Evolutionary conservation across 163 green algal genomes (phyloP).

Genomic region (Prototheca stagnorum): DNA sequence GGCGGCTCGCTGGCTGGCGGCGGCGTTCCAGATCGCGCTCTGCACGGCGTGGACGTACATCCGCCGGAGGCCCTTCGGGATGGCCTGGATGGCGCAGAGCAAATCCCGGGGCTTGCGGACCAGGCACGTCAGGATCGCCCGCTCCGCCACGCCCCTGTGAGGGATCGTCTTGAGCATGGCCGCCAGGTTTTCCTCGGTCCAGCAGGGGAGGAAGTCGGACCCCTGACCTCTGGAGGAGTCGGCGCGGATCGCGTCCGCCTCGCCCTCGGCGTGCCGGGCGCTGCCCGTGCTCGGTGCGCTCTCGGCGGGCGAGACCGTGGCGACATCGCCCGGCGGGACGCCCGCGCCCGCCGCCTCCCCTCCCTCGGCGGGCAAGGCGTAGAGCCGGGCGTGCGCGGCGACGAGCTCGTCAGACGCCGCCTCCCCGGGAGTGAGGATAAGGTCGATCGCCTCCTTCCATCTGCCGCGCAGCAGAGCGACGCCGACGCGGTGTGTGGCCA

Average conservation of each 20-base stretch:
- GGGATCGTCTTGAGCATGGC: conserved; percentile 46
- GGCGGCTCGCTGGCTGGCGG: conserved; percentile 42
- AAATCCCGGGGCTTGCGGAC: neutral
- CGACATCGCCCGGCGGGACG: conserved; percentile 1
- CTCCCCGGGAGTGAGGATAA: conserved; percentile 38
- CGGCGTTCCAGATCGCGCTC: conserved; percentile 74
- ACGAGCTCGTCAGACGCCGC: neutral
- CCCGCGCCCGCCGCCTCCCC: neutral
- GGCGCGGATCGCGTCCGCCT: no score
- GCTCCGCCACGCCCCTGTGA: conserved; percentile 37
- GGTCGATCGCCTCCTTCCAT: conserved; percentile 43
- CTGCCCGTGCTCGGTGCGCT: no score
- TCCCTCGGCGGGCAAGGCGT: neutral
- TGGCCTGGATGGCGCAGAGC: conserved; percentile 32
- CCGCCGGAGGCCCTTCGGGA: conserved; percentile 62
- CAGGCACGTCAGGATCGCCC: conserved; percentile 1
- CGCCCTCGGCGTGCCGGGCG: no score
- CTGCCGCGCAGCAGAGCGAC: conserved; percentile 51
- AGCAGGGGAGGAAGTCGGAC: no score
- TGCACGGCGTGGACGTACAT: conserved; percentile 90
- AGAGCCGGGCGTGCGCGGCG: neutral
- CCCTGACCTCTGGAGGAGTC: no score
- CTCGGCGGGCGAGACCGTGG: no score
- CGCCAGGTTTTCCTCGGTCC: no score
- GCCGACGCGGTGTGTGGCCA: conserved; percentile 52